Base-by-base conservation (phyloP, 2,329 filamentous ascomycete species). In the Gliomastix tumulicola region DNA sequence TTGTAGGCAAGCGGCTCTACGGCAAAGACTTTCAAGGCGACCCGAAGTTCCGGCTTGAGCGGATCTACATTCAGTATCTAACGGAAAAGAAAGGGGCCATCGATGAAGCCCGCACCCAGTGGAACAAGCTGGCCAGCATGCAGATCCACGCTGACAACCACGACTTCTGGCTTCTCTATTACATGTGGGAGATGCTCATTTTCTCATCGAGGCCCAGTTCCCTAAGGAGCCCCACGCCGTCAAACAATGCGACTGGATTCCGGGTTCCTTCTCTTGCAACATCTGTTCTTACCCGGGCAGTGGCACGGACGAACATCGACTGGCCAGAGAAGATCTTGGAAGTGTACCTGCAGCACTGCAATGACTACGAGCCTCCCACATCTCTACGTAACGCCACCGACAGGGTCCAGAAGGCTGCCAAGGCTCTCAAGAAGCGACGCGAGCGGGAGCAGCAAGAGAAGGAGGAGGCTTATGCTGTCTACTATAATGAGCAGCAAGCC, bases 101-200 rank as follows among this genome's bases (percentile, higher is more conserved):
- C 36, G 77, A 87, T 16, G 82, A 82, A 39, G 92, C 90, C 3
- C 78, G 92, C 27, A 71, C 74, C 13, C 76, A 84, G 33, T 97
- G 87, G 79, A 79, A 84, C 45, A 75, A 76, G 15, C 69, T 97
- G 21, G 73, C 70, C 4, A 56, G 76, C 17, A 65, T 76, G n/a
- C 68, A 73, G 15, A 78, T 78, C 4, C 64, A 88, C 38, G 79
- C 80, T 21, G 77, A 88, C 48, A 89, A 80, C 48, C 88, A 89
- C 53, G 88, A 95, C 49, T 97, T 97, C 56, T 98, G 92, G 92
- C 72, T 89, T 38, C 79, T 82, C 30, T 96, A 88, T 59, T 96
- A 96, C 60, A 71, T 82, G 36, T 97, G 88, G 84, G 92, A 97
- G 61, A 82, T 97, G 71, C 71, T 84, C 40, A 50, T 76, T 5